phyloP scores from a whole-genome alignment of 2,329 filamentous ascomycete genomes.

The Pyricularia pennisetigena region DNA sequence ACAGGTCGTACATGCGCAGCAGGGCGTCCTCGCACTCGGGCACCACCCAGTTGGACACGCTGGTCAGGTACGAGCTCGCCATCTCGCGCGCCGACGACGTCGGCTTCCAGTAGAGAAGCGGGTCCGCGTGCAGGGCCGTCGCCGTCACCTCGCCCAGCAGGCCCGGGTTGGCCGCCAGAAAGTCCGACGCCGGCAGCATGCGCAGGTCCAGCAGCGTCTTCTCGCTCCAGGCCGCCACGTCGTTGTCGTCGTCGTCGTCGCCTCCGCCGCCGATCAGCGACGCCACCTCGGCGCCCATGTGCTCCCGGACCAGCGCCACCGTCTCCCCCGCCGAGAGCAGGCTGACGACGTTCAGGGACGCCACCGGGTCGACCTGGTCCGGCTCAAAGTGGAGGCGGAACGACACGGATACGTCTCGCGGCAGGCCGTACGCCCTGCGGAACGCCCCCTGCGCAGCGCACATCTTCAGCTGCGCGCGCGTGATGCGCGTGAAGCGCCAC shows the following conservation, averaged over 20 bases:
- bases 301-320: not conserved
- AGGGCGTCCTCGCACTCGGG: not conserved
- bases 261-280: not conserved
- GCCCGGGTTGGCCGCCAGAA: slow-evolving; percentile 23
- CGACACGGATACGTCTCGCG: slow-evolving; percentile 1
- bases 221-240: not conserved
- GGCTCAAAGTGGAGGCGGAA: slow-evolving; percentile 3
- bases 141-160: slow-evolving; percentile 4
- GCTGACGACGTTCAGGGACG: slow-evolving; percentile 2
- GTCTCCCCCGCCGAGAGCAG: not conserved
- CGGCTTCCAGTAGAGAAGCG: slow-evolving; percentile 2
- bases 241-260: too few relatives aligned
- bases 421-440: not conserved
- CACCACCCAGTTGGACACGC: slow-evolving; percentile 1
- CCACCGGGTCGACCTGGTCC: not conserved
- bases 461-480: not conserved
- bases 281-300: slow-evolving; percentile 1
- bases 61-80: not conserved
- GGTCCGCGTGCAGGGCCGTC: not conserved
- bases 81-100: slow-evolving; percentile 1
- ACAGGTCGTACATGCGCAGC: not conserved
- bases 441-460: not conserved
- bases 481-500: slow-evolving; percentile 2
- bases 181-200: slow-evolving; percentile 12
- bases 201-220: slow-evolving; percentile 2